Evolutionary conservation across 2,329 filamentous ascomycete species (phyloP).

Genomic region (Tolypocladium pustulatum): DNA sequence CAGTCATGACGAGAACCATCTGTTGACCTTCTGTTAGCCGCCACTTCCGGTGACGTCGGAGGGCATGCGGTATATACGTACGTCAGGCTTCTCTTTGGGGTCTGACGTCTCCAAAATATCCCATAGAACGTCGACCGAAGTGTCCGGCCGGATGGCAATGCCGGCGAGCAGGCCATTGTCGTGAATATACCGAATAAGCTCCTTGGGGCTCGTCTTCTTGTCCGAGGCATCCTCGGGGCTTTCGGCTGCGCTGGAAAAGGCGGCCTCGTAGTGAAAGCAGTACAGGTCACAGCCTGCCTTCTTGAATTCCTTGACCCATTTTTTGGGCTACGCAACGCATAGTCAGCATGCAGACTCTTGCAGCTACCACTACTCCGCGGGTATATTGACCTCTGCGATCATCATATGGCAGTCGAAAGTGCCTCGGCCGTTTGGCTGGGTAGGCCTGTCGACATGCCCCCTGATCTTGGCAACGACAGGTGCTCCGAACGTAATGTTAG

Average conservation of each 20-base stretch:
- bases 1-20: slow-evolving; percentile 99
- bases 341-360: neutral
- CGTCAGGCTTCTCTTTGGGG: slow-evolving; percentile 74
- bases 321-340: slow-evolving; percentile 60
- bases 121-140: slow-evolving; percentile 82
- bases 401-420: slow-evolving; percentile 99
- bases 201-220: slow-evolving; percentile 67
- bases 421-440: slow-evolving; percentile 60
- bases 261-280: slow-evolving; percentile 99
- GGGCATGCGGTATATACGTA: slow-evolving; percentile 36
- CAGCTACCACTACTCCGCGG: no score
- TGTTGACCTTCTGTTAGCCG: slow-evolving; percentile 24
- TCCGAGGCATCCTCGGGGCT: slow-evolving; percentile 60
- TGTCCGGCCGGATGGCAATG: slow-evolving; percentile 91
- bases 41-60: neutral
- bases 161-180: slow-evolving; percentile 79
- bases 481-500: slow-evolving; percentile 94
- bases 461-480: slow-evolving; percentile 94
- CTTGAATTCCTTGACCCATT: slow-evolving; percentile 95
- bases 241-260: slow-evolving; percentile 77
- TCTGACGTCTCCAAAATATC: slow-evolving; percentile 70
- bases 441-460: slow-evolving; percentile 68
- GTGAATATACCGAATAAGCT: slow-evolving; percentile 86
- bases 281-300: slow-evolving; percentile 95
- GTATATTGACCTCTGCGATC: slow-evolving; percentile 77